Base-by-base conservation (phyloP, 2,329 filamentous ascomycete species). In the Sarocladium oryzae region DNA sequence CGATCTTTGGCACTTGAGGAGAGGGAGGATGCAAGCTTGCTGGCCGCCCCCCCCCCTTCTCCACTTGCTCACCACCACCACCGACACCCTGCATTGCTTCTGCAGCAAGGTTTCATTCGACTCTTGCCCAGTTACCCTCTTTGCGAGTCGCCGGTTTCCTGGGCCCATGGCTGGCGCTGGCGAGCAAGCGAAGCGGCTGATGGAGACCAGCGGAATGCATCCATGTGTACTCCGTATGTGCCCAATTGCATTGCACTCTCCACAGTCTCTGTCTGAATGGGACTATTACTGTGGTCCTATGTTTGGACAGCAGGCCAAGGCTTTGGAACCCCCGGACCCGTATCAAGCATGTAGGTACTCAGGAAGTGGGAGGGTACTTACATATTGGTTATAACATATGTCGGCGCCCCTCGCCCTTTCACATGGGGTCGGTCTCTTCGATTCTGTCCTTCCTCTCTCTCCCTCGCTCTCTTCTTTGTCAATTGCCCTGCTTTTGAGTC, bases 41-140 rank as follows among this genome's bases (percentile, higher is more conserved):
- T 8, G 24, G 26, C 20, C 11, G 26, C 4, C 10, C 15, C 21
- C 43, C 26, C 43, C 43, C 43, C 43, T 48, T 48, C 43, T 48
- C 43, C 43, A 48, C 43, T 33, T 21, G 43, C 43, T 48, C 43
- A 48, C 24, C 43, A 48, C 43, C 43, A 48, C 43, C 43, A 48
- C 28, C 26, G 43, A 43, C 43, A 48, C 43, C 43, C 43, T 48
- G 43, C 43, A 48, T 48, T 48, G 43, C 26, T 13, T 48, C 43
- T 48, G 26, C 32, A 23, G 43, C 43, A 48, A 16, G 43, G 26
- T 33, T 21, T 48, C 28, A 9, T 32, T 48, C 43, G 28, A 48
- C 16, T 48, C 26, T 48, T 9, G 43, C 20, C 28, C 40, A 24
- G 8, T 10, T 5, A n/a, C 33, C 43, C 28, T 48, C 21, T 4